Evolutionary conservation across 106 monocot species (phyloP), one percentile per base, ranked within the genome.

Genomic region (Allium sativum): DNA sequence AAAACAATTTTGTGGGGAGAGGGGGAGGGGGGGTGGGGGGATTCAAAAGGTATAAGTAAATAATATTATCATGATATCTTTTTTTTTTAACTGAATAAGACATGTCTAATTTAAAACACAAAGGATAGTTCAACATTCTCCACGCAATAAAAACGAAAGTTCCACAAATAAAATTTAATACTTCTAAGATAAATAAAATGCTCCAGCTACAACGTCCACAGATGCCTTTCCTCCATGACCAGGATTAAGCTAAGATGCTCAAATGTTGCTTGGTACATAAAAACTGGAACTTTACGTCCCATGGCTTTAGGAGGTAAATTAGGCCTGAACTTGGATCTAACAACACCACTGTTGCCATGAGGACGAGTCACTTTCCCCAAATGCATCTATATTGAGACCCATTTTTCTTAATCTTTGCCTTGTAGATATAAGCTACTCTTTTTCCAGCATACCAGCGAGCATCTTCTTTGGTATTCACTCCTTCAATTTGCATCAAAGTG

Each of bases 201-300:
- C 2, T 31, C 5, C 31, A 31, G 31, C 31, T 31, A 5, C 31
- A 2, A 31, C 31, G 31, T 31, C 31, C 31, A 31, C 5, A 31
- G 5, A 31, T 3, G 31, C 31, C 5, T 31, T 31, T 31, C 5
- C 31, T 31, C 31, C 31, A 31, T 31, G 31, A 31, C 31, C 31
- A 31, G 31, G 31, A 31, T 31, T 31, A 31, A 31, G 31, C 31
- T 3, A 31, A 31, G 31, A 31, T 31, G 31, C 84, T 89, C 57
- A 85, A 45, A 89, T 85, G 61, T 84, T 89, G 79, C 79, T 82
- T 1, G 84, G 45, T 84, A 85, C 89, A 84, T 89, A 76, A 84
- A 84, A 40, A 84, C 88, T 58, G 83, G 68, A 21, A 83, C 77
- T 55, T 73, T 80, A 31, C 58, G 43, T 16, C 83, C 83, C 94